Conservation (phyloP, 768 basidiomycete species). For the Russula sp. region DNA sequence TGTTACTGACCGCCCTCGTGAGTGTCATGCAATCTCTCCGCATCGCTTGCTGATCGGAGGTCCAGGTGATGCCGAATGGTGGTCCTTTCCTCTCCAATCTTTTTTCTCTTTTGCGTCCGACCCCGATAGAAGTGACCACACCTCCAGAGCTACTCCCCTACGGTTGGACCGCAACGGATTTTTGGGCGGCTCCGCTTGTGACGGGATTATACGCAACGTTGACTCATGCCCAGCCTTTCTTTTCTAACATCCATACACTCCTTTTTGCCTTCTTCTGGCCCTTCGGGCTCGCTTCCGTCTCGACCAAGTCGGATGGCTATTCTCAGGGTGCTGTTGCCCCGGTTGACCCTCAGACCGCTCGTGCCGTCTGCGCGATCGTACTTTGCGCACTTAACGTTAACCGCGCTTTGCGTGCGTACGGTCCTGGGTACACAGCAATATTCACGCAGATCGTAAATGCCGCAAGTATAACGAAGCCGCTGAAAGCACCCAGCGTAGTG, state of each 20-base stretch:
- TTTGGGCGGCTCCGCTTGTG: conserved; percentile 77
- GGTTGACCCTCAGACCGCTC: conserved; percentile 55
- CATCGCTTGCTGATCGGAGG: background rate
- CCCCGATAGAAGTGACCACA: conserved; percentile 57
- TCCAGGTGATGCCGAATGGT: conserved; percentile 29
- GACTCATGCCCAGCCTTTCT: conserved; percentile 84
- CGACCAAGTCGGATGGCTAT: background rate
- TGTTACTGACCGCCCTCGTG: conserved; percentile 16
- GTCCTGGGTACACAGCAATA: conserved; percentile 7
- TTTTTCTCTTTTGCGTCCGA: conserved; percentile 69
- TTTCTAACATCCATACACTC: conserved; percentile 19
- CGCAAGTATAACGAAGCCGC: background rate
- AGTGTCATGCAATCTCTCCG: background rate
- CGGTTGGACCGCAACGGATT: conserved; percentile 80
- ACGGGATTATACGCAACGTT: conserved; percentile 75
- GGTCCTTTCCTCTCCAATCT: conserved; percentile 77
- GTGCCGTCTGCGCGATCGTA: conserved; percentile 64
- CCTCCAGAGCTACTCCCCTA: conserved; percentile 74
- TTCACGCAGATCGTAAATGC: background rate
- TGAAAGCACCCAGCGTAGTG: background rate
- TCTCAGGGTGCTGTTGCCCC: conserved; percentile 30
- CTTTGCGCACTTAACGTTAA: conserved; percentile 54
- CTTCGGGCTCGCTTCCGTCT: conserved; percentile 10
- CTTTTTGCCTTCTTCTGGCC: conserved; percentile 20
- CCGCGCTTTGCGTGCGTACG: conserved; percentile 61